Base-by-base conservation (phyloP, 2,329 filamentous ascomycete species). In the Fonsecaea nubica region DNA sequence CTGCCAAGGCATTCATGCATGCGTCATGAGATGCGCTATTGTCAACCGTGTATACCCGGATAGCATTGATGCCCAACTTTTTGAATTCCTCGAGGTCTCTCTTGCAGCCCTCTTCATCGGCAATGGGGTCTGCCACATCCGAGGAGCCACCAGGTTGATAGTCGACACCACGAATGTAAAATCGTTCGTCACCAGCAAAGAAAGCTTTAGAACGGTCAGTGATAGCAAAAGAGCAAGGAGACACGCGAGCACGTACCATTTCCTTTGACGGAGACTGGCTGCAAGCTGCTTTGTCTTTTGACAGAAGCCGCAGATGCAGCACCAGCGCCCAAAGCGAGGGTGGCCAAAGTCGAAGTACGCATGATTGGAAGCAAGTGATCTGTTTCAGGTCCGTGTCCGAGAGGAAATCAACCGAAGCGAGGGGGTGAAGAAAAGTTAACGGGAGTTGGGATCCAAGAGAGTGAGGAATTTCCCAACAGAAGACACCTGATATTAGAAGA, bases 1-100 rank as follows among this genome's bases (percentile, higher is more conserved):
- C 90, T 60, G 88, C 89, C 68, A 97, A 85, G 54, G 86, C 84
- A 67, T 85, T 82, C 93, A 97, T 97, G 84, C 93, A 97, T 69
- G 88, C 85, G 74, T 93, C 89, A 81, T 97, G 93, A 78, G 90
- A 81, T 73, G 84, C 82, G 58, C 89, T 89, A 85, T 97, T 97
- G 84, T 97, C 93, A 72, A 96, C 89, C 15, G 90, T 92, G 85
- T 97, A 97, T 69, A 97, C 91, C 79, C 93, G 93, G 76, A 97
- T 85, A 32, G 92, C 93, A 84, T 97, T 97, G 81, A 97, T 83
- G 57, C 93, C 92, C 58, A 97, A 85, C 72, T 92, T 86, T 83
- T 92, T 87, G 87, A 97, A 96, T 77, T 92, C 84, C 59, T 82
- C 80, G 73, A 97, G 90, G 76, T 96, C 92, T 71, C 93, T 90